Base-by-base conservation (phyloP, 2,329 filamentous ascomycete species). In the Microsporum canis region DNA sequence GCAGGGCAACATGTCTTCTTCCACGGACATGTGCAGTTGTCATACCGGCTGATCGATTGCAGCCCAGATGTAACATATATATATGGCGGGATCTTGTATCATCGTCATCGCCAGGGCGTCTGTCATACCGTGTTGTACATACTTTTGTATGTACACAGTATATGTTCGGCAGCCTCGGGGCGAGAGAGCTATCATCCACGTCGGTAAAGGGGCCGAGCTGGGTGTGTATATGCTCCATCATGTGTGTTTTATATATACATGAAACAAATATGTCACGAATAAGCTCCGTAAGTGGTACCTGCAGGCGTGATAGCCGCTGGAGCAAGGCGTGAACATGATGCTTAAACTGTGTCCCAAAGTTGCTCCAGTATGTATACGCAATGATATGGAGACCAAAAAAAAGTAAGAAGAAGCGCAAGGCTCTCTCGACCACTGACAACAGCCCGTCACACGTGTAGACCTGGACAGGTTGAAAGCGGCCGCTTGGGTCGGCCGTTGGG, bases 281-380 rank as follows among this genome's bases (percentile, higher is more conserved):
- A n/a, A 31, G 51, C 27, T 31, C n/a, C 10, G 8, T n/a, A 55
- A n/a, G 6, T 36, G 39, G 39, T 43, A 7, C 29, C 10, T 55
- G 51, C 33, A 55, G 31, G 51, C 51, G 51, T 55, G 51, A 55
- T 55, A 55, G 51, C 51, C 51, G 51, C 51, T 34, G 51, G 33
- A 55, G 31, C 31, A 55, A n/a, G 45, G 51, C 29, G 10, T 34
- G 51, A 55, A 34, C 45, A 10, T 23, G 51, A 55, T 36, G 33
- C 51, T 36, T 34, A 55, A 34, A 51, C 34, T 6, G n/a, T n/a
- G 10, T 5, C 39, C 14, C 39, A 23, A 23, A 23, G 3, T 14
- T 43, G n/a, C 10, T 43, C 39, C 39, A 43, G 39, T n/a, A n/a
- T n/a, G 39, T n/a, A n/a, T n/a, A 53, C 49, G 27, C 49, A 53